Evolutionary conservation across 2,329 filamentous ascomycete species (phyloP), one percentile per base, ranked within the genome.

Genomic region (Colletotrichum kahawae): DNA sequence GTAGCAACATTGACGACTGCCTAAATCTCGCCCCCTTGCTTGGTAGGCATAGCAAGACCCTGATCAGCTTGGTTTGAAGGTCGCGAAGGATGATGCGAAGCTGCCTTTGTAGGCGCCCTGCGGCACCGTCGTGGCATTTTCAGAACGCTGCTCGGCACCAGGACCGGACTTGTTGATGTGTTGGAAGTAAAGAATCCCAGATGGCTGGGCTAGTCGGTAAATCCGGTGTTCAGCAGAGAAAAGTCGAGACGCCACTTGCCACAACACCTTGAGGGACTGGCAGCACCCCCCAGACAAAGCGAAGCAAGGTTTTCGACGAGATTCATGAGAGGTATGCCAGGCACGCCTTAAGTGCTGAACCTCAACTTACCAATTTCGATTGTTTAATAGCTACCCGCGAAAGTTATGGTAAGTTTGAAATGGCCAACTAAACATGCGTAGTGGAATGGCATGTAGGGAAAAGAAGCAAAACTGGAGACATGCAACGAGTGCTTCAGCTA

Each of bases 171-270:
- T 4, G n/a, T 48, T 1, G 6, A 51, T 0, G 31, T 33, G 43
- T 13, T 51, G 43, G 18, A 51, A n/a, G 43, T 21, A 0, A 24
- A 48, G 0, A 51, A 51, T 13, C 0, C 0, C 21, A 13, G 12
- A 51, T 21, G 43, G 43, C 3, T 13, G 43, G 21, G 6, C 43
- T 21, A 12, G n/a, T 0, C 43, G 21, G 21, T 2, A 51, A 51
- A 51, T 12, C n/a, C n/a, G n/a, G n/a, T 16, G 0, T 51, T 51
- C 0, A n/a, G 0, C 18, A n/a, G n/a, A 21, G 0, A 7, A 10
- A 1, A 21, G 21, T 21, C 31, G 10, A 33, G 31, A n/a, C 0
- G n/a, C 43, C 43, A 51, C 43, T 51, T 2, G n/a, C 43, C 43
- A n/a, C 43, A 51, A 51, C 43, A 51, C 43, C 43, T 51, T 51